Evolutionary conservation across 352 stramenopile species (phyloP).

Genomic region (Globisporangium iwayamae): DNA sequence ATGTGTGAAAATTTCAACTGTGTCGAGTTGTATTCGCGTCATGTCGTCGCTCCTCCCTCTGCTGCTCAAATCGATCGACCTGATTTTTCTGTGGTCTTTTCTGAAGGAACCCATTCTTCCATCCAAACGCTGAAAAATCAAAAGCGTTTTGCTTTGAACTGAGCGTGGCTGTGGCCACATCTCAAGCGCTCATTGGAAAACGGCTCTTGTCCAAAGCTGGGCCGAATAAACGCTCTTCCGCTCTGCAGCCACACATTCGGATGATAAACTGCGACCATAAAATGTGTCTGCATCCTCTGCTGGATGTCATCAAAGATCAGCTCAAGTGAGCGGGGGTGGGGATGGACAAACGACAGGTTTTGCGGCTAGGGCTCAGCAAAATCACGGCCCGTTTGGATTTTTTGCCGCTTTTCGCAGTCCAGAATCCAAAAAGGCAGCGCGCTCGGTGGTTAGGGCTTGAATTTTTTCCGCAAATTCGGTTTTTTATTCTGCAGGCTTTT

Average conservation of each 20-base stretch:
- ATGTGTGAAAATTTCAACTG: not conserved
- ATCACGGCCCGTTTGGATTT: too few species aligned
- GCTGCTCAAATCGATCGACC: not conserved
- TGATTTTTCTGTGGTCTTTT: not conserved
- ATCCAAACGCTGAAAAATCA: not conserved
- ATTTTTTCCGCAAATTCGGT: not conserved
- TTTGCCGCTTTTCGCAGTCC: too few species aligned
- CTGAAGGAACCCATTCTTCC: not conserved
- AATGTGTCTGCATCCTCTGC: not conserved
- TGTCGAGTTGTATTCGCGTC: not conserved
- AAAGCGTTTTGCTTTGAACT: not conserved
- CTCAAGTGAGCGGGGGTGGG: too few species aligned
- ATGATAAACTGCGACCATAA: not conserved
- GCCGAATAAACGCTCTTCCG: too few species aligned
- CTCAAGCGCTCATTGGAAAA: not conserved
- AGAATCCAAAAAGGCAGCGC: too few species aligned
- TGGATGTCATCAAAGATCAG: not conserved
- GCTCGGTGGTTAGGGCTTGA: too few species aligned
- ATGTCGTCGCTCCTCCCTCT: not conserved
- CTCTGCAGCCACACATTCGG: not conserved
- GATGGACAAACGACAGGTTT: too few species aligned
- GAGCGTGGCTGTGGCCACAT: not conserved
- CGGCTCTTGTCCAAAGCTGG: not conserved
- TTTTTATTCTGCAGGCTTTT: not conserved
- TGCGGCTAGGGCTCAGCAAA: too few species aligned